Evolutionary conservation across 83 land plant species (phyloP).

Genomic region (Diphasiastrum complanatum): DNA sequence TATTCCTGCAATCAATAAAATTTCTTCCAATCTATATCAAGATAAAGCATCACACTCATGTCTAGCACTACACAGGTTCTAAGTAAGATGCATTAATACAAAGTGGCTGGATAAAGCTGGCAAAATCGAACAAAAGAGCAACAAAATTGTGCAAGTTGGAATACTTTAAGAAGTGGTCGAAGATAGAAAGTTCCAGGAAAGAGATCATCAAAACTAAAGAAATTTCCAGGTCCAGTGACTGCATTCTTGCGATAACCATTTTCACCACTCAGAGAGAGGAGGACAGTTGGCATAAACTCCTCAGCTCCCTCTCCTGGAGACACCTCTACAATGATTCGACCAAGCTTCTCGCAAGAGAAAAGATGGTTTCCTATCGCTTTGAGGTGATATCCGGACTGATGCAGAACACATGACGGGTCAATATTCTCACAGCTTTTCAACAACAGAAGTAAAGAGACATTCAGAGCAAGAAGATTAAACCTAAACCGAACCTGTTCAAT

Average conservation of each 20-base stretch:
- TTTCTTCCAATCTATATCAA: too few relatives aligned
- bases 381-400: conserved; percentile 70
- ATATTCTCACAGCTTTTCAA: neutral
- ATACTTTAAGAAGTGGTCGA: conserved; percentile 86
- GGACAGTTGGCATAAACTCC: conserved; percentile 73
- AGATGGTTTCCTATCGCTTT: conserved; percentile 50
- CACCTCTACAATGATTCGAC: conserved; percentile 63
- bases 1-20: conserved; percentile 84
- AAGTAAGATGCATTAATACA: too few relatives aligned
- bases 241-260: conserved; percentile 93
- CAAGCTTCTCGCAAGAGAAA: conserved; percentile 84
- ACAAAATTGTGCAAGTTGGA: neutral
- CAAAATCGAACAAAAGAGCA: neutral
- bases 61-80: too few relatives aligned
- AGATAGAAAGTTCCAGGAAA: conserved; percentile 95
- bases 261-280: conserved; percentile 93
- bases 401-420: neutral
- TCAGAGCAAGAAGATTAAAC: neutral
- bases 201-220: conserved; percentile 51
- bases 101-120: too few relatives aligned
- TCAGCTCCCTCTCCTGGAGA: conserved; percentile 47
- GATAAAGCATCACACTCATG: too few relatives aligned
- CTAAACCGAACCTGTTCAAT: too few relatives aligned
- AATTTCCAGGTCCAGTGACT: conserved; percentile 54
- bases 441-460: neutral